Evolutionary conservation across 129 eudicot species (phyloP).

Genomic region (Helichrysum umbraculigerum): DNA sequence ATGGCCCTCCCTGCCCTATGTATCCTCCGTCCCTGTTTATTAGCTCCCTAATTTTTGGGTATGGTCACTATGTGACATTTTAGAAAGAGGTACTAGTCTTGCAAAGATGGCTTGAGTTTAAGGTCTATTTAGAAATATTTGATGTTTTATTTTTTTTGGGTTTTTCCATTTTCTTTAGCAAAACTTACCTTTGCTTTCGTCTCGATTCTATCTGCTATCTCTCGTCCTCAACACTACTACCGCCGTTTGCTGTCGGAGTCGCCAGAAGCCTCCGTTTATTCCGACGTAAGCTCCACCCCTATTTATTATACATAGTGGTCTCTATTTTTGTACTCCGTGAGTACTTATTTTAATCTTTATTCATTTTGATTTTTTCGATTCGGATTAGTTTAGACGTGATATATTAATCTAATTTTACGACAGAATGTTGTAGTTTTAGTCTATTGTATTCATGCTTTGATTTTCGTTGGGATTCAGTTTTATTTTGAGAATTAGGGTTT

Average conservation of each 20-base stretch:
- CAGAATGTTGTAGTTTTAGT: not conserved
- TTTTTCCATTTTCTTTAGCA: not conserved
- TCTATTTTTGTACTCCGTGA: not conserved
- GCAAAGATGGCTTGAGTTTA: not conserved
- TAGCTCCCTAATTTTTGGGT: too few species aligned
- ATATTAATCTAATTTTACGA: not conserved
- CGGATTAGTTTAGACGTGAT: not conserved
- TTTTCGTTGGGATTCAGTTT: not conserved
- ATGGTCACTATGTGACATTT: too few species aligned
- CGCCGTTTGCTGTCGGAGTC: not conserved
- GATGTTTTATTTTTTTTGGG: not conserved
- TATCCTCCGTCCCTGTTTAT: too few species aligned
- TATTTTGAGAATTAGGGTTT: not conserved
- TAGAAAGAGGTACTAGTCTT: conserved; percentile 16
- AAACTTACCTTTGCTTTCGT: not conserved
- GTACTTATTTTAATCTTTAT: not conserved
- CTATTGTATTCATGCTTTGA: not conserved
- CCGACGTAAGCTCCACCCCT: not conserved
- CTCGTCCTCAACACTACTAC: not conserved
- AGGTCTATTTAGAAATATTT: not conserved
- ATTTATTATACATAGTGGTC: not conserved
- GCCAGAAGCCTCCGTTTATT: not conserved
- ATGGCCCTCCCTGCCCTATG: too few species aligned
- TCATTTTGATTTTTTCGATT: not conserved
- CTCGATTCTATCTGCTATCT: not conserved